Conservation (phyloP, 2,329 filamentous ascomycete species). For the Colletotrichum filicis region DNA sequence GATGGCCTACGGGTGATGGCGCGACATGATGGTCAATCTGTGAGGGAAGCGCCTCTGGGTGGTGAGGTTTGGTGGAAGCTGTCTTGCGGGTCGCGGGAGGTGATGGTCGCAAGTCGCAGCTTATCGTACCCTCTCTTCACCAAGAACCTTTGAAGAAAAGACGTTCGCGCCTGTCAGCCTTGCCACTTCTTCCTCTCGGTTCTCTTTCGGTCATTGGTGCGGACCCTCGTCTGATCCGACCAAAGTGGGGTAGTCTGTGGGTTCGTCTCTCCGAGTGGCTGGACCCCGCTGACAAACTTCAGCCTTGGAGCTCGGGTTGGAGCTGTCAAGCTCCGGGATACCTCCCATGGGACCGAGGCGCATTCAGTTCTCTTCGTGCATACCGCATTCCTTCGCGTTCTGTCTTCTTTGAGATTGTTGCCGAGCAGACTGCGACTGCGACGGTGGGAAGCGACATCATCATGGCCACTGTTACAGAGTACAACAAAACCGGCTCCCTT, state of each 20-base stretch:
- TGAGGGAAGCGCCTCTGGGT: not conserved
- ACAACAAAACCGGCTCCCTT: not conserved
- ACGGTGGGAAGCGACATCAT: not conserved
- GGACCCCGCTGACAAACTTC: slow-evolving; percentile 33
- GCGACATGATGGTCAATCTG: slow-evolving; percentile 73
- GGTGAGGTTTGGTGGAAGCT: slow-evolving; percentile 13
- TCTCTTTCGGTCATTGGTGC: slow-evolving; percentile 27
- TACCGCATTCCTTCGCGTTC: not conserved
- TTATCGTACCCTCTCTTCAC: not conserved
- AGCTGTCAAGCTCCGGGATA: slow-evolving; percentile 13
- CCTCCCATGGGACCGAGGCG: not conserved
- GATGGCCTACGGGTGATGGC: slow-evolving; percentile 83
- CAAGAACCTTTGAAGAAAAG: not conserved
- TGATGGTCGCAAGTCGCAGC: slow-evolving; percentile 9
- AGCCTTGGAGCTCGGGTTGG: slow-evolving; percentile 28
- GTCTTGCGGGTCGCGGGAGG: slow-evolving; percentile 4
- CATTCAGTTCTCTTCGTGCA: not conserved
- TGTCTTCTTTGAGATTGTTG: not conserved
- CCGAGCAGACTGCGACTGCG: too few relatives aligned
- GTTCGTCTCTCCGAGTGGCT: slow-evolving; percentile 6
- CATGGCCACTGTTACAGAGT: slow-evolving; percentile 27
- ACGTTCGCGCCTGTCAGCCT: slow-evolving; percentile 56
- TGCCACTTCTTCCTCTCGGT: slow-evolving; percentile 42
- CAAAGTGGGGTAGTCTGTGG: slow-evolving; percentile 1
- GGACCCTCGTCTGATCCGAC: slow-evolving; percentile 10